A percentile compares a stretch with the other conserved stretches of the same genome.
Conservation (phyloP, 768 basidiomycete genomes). For the Lactarius tabidus region DNA sequence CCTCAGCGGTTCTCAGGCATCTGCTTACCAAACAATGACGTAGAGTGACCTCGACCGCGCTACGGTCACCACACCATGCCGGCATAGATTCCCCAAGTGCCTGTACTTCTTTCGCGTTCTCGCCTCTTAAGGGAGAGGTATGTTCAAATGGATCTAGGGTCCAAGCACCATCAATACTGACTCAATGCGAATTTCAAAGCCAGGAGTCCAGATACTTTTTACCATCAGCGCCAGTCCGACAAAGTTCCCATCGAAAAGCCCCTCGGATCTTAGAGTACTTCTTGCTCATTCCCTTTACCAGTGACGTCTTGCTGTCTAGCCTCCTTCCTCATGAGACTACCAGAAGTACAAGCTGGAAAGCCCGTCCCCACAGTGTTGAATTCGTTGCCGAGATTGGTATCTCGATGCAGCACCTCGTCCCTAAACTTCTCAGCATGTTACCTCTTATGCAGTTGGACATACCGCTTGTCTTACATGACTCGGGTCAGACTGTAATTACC, state of each 20-base stretch:
- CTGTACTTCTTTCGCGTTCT: background rate
- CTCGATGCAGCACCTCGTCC: background rate
- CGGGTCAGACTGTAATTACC: background rate
- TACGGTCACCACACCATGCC: background rate
- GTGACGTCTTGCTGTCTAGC: conserved; percentile 2
- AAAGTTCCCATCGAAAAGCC: conserved; percentile 2
- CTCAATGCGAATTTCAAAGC: conserved; percentile 2
- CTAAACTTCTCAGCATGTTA: too few species aligned
- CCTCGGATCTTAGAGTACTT: background rate
- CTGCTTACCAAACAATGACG: conserved; percentile 21
- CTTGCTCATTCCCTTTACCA: background rate
- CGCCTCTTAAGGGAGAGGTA: conserved; percentile 7
- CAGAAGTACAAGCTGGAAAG: background rate
- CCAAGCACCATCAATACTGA: background rate
- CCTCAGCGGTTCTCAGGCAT: background rate
- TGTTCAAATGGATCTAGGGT: conserved; percentile 1
- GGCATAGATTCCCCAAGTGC: background rate
- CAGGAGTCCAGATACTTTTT: conserved; percentile 3
- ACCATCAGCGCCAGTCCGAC: background rate
- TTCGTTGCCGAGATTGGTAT: background rate
- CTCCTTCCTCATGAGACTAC: background rate
- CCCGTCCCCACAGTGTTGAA: background rate
- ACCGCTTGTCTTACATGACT: background rate
- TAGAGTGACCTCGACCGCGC: conserved; percentile 14
- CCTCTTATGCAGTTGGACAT: background rate